Base-by-base conservation (phyloP, 495 filamentous ascomycete genomes). In the Lasiosphaeriaceae sp. region DNA sequence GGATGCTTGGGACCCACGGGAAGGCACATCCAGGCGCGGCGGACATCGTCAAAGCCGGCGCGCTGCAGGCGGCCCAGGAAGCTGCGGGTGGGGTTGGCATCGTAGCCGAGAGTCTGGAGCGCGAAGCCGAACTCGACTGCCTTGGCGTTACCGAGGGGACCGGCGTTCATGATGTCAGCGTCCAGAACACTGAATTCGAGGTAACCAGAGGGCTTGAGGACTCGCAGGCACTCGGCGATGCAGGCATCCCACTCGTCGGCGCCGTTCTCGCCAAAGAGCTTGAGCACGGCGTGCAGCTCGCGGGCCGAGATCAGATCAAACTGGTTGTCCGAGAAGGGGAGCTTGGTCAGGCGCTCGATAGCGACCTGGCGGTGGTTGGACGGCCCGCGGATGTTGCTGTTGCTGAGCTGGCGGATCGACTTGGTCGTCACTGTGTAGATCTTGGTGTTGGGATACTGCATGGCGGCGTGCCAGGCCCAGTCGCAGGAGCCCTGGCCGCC, bases 221-320 rank as follows among this genome's bases (percentile, higher is more conserved):
- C 86, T 53, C 94, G 92, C 68, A 89, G 82, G 71, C 90, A 95
- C 73, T 98, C 94, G 31, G 74, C 72, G 1, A 97, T 80, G 60
- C 88, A 92, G 43, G 86, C 80, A 62, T 95, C 89, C 75, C 93
- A 97, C 67, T 97, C 93, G 63, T 98, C 92, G 26, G 78, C 66
- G 22, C 82, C 76, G 56, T 78, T 73, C 66, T 85, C 75, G 70
- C 69, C 76, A 61, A 72, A 85, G 66, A 83, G 82, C 72, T 90
- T 92, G 51, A 97, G 81, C 35, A 90, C 77, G 55, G 87, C 78
- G 69, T 93, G 89, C 19, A 97, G 78, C 19, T 90, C 88, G n/a
- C 93, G 90, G 3, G 92, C 89, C 5, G 90, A 96, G 66, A 98
- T 84, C 41, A 96, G 84, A 64, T 96, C 92, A 65, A 98, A 98